A percentile compares a stretch with the other conserved stretches of the same genome.
Conservation (phyloP, 345 rosid species). For the Boechera divaricarpa region DNA sequence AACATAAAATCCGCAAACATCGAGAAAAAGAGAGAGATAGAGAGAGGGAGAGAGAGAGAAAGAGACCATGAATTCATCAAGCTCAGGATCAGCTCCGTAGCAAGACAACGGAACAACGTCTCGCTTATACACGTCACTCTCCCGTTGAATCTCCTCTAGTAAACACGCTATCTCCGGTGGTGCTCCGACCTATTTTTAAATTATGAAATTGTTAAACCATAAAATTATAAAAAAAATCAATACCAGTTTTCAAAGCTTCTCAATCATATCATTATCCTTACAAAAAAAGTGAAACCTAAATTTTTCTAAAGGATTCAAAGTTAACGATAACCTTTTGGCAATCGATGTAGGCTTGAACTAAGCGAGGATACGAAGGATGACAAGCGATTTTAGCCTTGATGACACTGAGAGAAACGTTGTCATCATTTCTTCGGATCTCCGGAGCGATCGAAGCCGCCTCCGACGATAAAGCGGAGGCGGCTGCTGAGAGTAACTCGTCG, state of each 20-base stretch:
- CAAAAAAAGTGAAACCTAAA: background rate
- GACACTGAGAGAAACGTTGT: conserved; percentile 47
- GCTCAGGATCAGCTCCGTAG: conserved; percentile 91
- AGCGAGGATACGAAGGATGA: conserved; percentile 88
- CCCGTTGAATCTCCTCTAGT: conserved; percentile 71
- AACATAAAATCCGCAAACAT: background rate
- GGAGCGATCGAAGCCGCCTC: conserved; percentile 71
- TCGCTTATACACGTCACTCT: conserved; percentile 51
- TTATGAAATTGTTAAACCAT: conserved; percentile 27
- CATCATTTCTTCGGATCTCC: conserved; percentile 54
- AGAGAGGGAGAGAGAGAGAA: conserved; percentile 11
- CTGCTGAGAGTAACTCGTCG: conserved; percentile 65
- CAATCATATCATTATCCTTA: background rate
- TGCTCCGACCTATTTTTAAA: conserved; percentile 71
- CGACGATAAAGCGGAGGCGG: conserved; percentile 70
- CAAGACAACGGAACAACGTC: conserved; percentile 50
- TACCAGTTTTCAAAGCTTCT: conserved; percentile 20
- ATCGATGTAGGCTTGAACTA: conserved; percentile 84
- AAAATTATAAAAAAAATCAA: conserved; percentile 35
- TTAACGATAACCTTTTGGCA: conserved; percentile 81
- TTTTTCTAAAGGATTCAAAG: background rate
- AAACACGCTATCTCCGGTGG: conserved; percentile 76
- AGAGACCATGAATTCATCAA: conserved; percentile 94
- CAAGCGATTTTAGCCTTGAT: conserved; percentile 83
- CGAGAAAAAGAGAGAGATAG: background rate